A percentile compares a stretch with the other conserved stretches of the same genome.
phyloP scores from a whole-genome alignment of 805 yeast species.

The Candida ortonii region DNA sequence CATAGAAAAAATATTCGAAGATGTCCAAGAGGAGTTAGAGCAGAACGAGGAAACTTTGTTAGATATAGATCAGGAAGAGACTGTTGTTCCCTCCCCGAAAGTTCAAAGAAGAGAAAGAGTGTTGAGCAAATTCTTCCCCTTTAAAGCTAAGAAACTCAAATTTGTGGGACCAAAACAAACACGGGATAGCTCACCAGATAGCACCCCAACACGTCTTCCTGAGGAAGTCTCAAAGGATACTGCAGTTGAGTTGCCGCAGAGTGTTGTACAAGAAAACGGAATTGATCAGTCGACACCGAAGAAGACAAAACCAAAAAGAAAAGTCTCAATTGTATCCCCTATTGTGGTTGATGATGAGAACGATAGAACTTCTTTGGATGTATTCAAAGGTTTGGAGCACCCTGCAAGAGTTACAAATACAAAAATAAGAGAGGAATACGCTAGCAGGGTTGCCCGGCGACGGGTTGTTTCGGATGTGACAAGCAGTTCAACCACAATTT shows the following conservation, averaged over 20 bases:
- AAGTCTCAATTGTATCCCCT: slow-evolving; percentile 11
- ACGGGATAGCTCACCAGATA: too few relatives aligned
- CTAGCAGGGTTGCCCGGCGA: too few relatives aligned
- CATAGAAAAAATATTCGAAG: not conserved
- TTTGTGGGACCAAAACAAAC: too few relatives aligned
- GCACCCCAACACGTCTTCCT: too few relatives aligned
- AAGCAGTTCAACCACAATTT: slow-evolving; percentile 13
- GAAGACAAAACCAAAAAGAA: slow-evolving; percentile 5
- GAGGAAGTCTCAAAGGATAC: too few relatives aligned
- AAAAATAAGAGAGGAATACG: not conserved
- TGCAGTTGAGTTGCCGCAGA: too few relatives aligned
- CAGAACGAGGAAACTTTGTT: too few relatives aligned
- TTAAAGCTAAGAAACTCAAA: slow-evolving; percentile 14
- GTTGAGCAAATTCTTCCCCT: slow-evolving; percentile 13
- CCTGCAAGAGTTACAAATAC: not conserved
- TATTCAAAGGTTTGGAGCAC: slow-evolving; percentile 6
- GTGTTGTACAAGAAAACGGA: too few relatives aligned
- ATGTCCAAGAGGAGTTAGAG: not conserved
- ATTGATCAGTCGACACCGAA: too few relatives aligned
- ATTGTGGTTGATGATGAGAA: slow-evolving; percentile 1
- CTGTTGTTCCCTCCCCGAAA: too few relatives aligned
- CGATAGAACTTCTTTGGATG: not conserved
- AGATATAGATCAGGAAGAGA: slow-evolving; percentile 2
- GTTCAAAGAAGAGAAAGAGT: slow-evolving; percentile 9
- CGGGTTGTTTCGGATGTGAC: slow-evolving; percentile 17